These are phyloP conservation scores for Schizophyllum amplum DNA, from an alignment of 1,284 basidiomycete genomes.

Conservation along the genomic window DNA sequence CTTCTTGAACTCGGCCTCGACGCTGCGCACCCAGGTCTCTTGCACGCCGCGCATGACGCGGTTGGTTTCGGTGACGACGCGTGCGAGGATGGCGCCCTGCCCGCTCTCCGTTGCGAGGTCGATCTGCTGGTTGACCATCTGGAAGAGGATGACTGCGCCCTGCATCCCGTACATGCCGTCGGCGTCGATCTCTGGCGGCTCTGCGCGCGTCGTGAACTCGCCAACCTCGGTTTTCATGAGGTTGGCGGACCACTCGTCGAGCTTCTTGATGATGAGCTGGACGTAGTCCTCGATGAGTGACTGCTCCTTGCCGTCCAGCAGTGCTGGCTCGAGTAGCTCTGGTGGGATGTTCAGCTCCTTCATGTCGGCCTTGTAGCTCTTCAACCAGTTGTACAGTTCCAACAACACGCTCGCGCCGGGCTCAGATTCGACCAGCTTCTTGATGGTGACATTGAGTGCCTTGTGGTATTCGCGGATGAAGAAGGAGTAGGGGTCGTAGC, in stretches of 20 bases:
- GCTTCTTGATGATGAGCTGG: constrained; percentile 86
- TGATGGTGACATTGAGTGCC: constrained; percentile 73
- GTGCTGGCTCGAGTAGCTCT: constrained; percentile 79
- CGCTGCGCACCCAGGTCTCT: constrained; percentile 77
- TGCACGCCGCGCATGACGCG: constrained; percentile 91
- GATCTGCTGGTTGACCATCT: constrained; percentile 97
- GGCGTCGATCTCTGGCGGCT: constrained; percentile 83
- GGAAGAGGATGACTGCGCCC: constrained; percentile 92
- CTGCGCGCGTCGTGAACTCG: constrained; percentile 77
- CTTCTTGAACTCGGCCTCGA: constrained; percentile 85
- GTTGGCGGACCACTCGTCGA: constrained; percentile 96
- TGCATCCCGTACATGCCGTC: constrained; percentile 91
- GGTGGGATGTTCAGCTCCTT: constrained; percentile 82
- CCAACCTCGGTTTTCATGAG: constrained; percentile 88
- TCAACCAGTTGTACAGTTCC: constrained; percentile 86
- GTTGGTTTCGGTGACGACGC: constrained; percentile 84
- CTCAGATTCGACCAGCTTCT: constrained; percentile 64
- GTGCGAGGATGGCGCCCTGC: constrained; percentile 88
- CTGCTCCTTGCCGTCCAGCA: constrained; percentile 92
- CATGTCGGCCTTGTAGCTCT: constrained; percentile 94
- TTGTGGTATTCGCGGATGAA: constrained; percentile 92
- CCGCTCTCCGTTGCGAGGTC: constrained; percentile 94
- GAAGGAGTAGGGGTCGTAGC: constrained; percentile 81
- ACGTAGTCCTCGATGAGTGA: constrained; percentile 94
- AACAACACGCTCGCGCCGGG: constrained; percentile 86